Conservation (phyloP, 2,329 filamentous ascomycete species). For the Bipolaris cookei region DNA sequence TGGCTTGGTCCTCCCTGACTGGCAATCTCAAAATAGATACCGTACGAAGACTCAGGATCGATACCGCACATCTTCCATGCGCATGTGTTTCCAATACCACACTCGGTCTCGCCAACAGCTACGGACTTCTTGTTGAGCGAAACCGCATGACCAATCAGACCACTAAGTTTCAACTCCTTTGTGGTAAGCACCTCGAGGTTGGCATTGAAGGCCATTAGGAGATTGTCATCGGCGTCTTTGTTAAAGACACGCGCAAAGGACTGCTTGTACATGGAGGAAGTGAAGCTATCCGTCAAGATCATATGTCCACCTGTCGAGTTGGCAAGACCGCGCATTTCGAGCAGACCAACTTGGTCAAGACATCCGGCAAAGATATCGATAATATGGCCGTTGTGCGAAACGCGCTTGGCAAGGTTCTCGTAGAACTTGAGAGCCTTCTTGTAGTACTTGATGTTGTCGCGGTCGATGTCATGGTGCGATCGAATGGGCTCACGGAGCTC, state of each 20-base stretch:
- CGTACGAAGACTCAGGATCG: slow-evolving; percentile 90
- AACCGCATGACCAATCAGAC: slow-evolving; percentile 93
- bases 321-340: slow-evolving; percentile 97
- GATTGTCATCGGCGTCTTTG: slow-evolving; percentile 91
- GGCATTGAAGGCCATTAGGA: slow-evolving; percentile 98
- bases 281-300: slow-evolving; percentile 98
- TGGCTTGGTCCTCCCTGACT: slow-evolving; percentile 86
- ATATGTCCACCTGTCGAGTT: slow-evolving; percentile 98
- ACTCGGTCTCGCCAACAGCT: slow-evolving; percentile 96
- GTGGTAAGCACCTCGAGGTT: slow-evolving; percentile 95
- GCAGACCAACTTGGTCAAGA: slow-evolving; percentile 91
- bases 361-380: slow-evolving; percentile 98
- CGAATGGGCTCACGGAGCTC: slow-evolving; percentile 96
- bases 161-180: slow-evolving; percentile 97
- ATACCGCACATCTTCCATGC: slow-evolving; percentile 99
- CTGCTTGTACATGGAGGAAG: slow-evolving; percentile 98
- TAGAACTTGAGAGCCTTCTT: slow-evolving; percentile 99
- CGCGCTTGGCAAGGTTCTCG: slow-evolving; percentile 89
- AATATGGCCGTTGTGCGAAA: slow-evolving; percentile 94
- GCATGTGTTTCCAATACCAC: slow-evolving; percentile 97
- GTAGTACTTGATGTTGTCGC: slow-evolving; percentile 99
- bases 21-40: slow-evolving; percentile 96
- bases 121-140: slow-evolving; percentile 98
- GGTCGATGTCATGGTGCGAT: slow-evolving; percentile 97
- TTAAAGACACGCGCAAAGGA: slow-evolving; percentile 97